Conservation (phyloP, 352 stramenopile species). For the Phytopythium vexans region DNA sequence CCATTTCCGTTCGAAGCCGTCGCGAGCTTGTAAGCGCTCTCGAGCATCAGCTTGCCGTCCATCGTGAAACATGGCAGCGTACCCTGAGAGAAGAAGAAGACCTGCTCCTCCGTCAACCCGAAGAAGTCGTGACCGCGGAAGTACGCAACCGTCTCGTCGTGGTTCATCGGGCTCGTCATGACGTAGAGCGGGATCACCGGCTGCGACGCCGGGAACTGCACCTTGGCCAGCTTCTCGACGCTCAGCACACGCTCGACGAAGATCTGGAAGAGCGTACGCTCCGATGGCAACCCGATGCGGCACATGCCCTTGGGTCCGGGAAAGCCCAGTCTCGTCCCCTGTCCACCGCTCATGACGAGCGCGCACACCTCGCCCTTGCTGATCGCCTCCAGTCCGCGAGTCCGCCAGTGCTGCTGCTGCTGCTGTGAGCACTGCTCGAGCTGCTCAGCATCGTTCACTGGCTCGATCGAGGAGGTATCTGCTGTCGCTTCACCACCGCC, state of each 20-base stretch:
- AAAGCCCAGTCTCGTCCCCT: constrained; percentile 97
- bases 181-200: constrained; percentile 88
- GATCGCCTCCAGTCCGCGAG: constrained; percentile 79
- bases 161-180: constrained; percentile 98
- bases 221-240: constrained; percentile 46
- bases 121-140: constrained; percentile 92
- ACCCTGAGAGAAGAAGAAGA: constrained; percentile 96
- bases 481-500: constrained; percentile 3
- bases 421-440: constrained; percentile 41
- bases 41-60: constrained; percentile 96
- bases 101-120: constrained; percentile 80
- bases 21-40: constrained; percentile 77
- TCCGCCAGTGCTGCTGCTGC: constrained; percentile 42
- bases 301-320: constrained; percentile 95
- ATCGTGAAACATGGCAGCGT: constrained; percentile 94
- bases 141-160: constrained; percentile 89
- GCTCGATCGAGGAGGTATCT: constrained; percentile 37
- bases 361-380: constrained; percentile 88
- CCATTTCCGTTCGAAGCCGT: constrained; percentile 98
- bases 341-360: constrained; percentile 92
- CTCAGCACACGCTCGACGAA: constrained; percentile 90
- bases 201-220: constrained; percentile 9
- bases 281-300: constrained; percentile 89
- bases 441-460: constrained; percentile 61
- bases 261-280: constrained; percentile 93